phyloP scores from a whole-genome alignment of 2,329 filamentous ascomycete genomes.

The Rhynchosporium secalis region DNA sequence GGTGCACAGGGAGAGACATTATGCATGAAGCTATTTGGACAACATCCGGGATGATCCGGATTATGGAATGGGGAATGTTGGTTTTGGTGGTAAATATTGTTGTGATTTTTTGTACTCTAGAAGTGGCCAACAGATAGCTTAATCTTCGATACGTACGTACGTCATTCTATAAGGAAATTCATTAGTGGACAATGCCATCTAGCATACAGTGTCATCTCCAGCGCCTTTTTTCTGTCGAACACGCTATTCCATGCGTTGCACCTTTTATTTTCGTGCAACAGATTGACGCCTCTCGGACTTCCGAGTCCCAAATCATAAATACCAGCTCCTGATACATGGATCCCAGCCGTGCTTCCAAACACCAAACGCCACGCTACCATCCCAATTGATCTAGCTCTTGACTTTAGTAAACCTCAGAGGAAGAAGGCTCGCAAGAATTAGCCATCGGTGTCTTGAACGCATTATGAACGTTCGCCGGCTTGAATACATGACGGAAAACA shows the following conservation, averaged over 20 bases:
- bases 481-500: conserved; percentile 56
- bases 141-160: neutral
- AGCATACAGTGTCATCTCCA: neutral
- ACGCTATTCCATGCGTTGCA: no score
- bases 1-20: conserved; percentile 7
- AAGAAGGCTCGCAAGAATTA: conserved; percentile 2
- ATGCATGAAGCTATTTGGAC: conserved; percentile 10
- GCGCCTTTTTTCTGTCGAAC: no score
- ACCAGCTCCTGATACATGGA: no score
- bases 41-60: neutral
- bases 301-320: neutral
- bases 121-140: neutral
- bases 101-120: neutral
- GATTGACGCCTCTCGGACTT: neutral
- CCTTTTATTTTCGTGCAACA: neutral
- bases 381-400: neutral
- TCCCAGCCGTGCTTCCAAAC: conserved; percentile 4
- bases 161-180: conserved; percentile 1
- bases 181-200: neutral
- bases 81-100: neutral
- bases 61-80: neutral
- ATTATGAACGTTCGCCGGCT: conserved; percentile 43
- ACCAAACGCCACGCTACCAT: conserved; percentile 14
- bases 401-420: conserved; percentile 5
- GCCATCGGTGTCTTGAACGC: conserved; percentile 31